phyloP scores from a whole-genome alignment of 2,329 filamentous ascomycete species.

The Colletotrichum karsti region DNA sequence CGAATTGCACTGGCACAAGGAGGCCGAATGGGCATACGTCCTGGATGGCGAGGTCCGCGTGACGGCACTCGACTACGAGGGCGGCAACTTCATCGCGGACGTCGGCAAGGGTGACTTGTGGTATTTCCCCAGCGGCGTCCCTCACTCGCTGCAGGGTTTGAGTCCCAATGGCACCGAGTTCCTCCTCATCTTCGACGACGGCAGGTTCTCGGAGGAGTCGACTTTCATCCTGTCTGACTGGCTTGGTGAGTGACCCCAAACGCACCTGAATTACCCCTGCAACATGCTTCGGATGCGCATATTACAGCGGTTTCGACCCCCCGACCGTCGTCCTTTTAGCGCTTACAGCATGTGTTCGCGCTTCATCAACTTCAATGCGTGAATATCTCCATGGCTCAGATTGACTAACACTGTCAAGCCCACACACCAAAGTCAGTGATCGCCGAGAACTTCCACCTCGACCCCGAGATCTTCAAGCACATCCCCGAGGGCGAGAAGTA shows the following conservation, averaged over 20 bases:
- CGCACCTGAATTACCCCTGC: not conserved
- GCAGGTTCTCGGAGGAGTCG: slow-evolving; percentile 65
- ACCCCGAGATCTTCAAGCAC: slow-evolving; percentile 74
- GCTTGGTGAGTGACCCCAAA: slow-evolving; percentile 60
- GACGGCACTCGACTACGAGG: slow-evolving; percentile 78
- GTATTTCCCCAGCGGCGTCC: slow-evolving; percentile 83
- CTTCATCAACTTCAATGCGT: too few relatives aligned
- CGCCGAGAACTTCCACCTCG: slow-evolving; percentile 78
- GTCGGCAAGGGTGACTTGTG: slow-evolving; percentile 77
- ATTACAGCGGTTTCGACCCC: not conserved
- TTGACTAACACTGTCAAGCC: slow-evolving; percentile 46
- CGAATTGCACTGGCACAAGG: slow-evolving; percentile 84
- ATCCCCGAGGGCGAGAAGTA: slow-evolving; percentile 76
- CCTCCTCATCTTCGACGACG: slow-evolving; percentile 56
- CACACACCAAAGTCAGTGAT: slow-evolving; percentile 78
- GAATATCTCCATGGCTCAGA: too few relatives aligned
- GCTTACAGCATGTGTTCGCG: too few relatives aligned
- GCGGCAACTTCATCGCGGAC: slow-evolving; percentile 81
- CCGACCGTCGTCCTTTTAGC: not conserved
- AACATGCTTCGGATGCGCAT: too few relatives aligned
- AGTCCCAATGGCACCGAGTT: slow-evolving; percentile 40
- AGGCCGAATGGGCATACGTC: slow-evolving; percentile 82
- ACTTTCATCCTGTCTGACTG: slow-evolving; percentile 80
- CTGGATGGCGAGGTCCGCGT: slow-evolving; percentile 76
- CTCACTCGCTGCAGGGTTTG: slow-evolving; percentile 71